These are phyloP conservation scores for Aspergillus brasiliensis DNA, from an alignment of 2,329 filamentous ascomycete genomes.

Conservation along the genomic window DNA sequence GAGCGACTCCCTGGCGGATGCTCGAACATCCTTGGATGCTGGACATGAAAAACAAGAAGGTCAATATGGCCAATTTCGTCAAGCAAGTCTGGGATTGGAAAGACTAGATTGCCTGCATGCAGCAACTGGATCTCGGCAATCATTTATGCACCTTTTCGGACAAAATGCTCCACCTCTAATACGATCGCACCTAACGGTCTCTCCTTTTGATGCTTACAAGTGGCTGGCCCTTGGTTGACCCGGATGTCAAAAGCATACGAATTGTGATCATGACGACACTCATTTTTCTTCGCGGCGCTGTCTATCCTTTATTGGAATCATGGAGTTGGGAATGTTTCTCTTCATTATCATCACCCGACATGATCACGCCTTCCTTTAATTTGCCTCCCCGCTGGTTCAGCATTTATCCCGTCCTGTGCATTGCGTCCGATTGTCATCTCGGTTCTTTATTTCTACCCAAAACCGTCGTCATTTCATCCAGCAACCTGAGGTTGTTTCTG, in stretches of 20 bases:
- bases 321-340: conserved; percentile 24
- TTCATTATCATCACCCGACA: conserved; percentile 15
- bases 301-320: conserved; percentile 23
- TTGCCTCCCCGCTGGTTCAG: conserved; percentile 10
- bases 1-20: conserved; percentile 98
- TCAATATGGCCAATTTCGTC: conserved; percentile 96
- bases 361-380: conserved; percentile 24
- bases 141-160: conserved; percentile 6
- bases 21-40: conserved; percentile 98
- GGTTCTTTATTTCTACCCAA: conserved; percentile 6
- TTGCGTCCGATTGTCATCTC: conserved; percentile 15
- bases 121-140: conserved; percentile 4
- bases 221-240: conserved; percentile 32
- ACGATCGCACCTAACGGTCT: conserved; percentile 25
- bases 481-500: conserved; percentile 8
- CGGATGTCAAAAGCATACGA: conserved; percentile 32
- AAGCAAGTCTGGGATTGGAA: conserved; percentile 98
- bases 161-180: conserved; percentile 16
- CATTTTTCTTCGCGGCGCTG: conserved; percentile 24
- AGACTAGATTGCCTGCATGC: conserved; percentile 49
- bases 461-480: conserved; percentile 2
- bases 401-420: conserved; percentile 13
- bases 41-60: conserved; percentile 92
- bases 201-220: conserved; percentile 28
- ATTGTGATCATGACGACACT: conserved; percentile 28